Base-by-base conservation (phyloP, 345 rosid species). In the Citrus medica region DNA sequence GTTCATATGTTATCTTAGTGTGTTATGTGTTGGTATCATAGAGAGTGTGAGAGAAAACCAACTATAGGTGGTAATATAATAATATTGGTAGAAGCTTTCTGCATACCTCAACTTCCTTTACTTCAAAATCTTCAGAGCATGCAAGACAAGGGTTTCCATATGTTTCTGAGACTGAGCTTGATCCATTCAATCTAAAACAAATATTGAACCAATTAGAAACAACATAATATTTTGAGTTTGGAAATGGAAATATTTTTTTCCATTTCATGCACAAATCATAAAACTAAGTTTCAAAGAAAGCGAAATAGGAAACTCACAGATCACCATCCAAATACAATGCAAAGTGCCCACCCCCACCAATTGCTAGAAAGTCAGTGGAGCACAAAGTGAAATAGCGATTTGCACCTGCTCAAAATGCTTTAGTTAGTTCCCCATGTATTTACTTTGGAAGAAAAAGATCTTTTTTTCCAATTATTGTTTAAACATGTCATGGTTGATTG, bases 321-420 rank as follows among this genome's bases (percentile, higher is more conserved):
- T 94, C 99, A 78, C 86, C 85, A 76, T 96, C 98, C 73, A 96
- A 84, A 84, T 96, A 96, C 65, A 94, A 87, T 63, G 97, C 99
- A 82, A 96, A 96, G 72, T 91, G 95, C 67, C 98, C 92, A 74
- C 99, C 99, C 46, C 99, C 98, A 17, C 98, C 99, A 30, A 96
- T 81, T 64, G 99, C 99, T 68, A 96, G 84, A 83, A 68, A 94
- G 61, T 92, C 97, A 7, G 89, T 79, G 19, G 93, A 88, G 83
- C 98, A 94, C 88, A 94, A 83, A 24, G 99, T 96, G 87, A 83
- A 96, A 81, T 94, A 96, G n/a, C 92, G 87, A 79, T 96, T 94
- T 7, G 92, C 95, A 53, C 99, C 99, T 96, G 92, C 66, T 84
- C 81, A 68, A 80, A 65, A 67, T 75, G 71, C 70, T 25, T 17